phyloP scores from a whole-genome alignment of 768 basidiomycete species.

The Lactarius deliciosus region DNA sequence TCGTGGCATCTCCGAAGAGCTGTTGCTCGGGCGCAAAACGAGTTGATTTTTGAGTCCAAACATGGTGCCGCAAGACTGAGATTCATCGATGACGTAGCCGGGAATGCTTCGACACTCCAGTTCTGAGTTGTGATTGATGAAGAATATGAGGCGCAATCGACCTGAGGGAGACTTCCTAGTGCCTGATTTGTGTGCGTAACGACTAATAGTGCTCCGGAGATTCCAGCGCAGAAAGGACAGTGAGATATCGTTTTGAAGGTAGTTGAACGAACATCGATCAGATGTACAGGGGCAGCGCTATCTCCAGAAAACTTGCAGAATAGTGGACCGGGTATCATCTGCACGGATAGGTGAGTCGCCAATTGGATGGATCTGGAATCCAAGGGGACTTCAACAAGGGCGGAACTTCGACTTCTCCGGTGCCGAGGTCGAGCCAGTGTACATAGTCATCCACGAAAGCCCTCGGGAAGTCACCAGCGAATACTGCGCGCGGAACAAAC shows the following conservation, averaged over 20 bases:
- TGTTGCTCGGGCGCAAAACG: slow-evolving; percentile 7
- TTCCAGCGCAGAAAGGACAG: slow-evolving; percentile 1
- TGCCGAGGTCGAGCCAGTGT: slow-evolving; percentile 39
- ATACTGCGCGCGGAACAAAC: slow-evolving; percentile 37
- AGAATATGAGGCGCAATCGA: slow-evolving; percentile 44
- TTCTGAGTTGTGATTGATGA: slow-evolving; percentile 33
- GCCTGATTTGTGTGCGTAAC: not conserved
- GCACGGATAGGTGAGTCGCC: slow-evolving; percentile 30
- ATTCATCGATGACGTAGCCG: slow-evolving; percentile 42
- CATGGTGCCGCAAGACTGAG: slow-evolving; percentile 46
- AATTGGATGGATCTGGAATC: slow-evolving; percentile 34
- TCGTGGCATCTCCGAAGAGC: not conserved
- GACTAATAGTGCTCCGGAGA: not conserved
- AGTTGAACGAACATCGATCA: slow-evolving; percentile 9
- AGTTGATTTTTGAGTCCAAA: slow-evolving; percentile 43
- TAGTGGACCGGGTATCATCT: not conserved
- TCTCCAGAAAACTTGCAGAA: not conserved
- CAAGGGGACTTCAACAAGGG: slow-evolving; percentile 34
- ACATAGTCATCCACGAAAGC: slow-evolving; percentile 35
- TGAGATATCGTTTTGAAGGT: not conserved
- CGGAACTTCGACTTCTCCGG: slow-evolving; percentile 38
- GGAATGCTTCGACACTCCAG: slow-evolving; percentile 44
- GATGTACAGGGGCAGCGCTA: not conserved
- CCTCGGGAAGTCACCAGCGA: slow-evolving; percentile 37
- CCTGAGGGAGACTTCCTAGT: slow-evolving; percentile 36